Evolutionary conservation across 768 basidiomycete genomes (phyloP).

Genomic region (Symmetrospora coprosmae): DNA sequence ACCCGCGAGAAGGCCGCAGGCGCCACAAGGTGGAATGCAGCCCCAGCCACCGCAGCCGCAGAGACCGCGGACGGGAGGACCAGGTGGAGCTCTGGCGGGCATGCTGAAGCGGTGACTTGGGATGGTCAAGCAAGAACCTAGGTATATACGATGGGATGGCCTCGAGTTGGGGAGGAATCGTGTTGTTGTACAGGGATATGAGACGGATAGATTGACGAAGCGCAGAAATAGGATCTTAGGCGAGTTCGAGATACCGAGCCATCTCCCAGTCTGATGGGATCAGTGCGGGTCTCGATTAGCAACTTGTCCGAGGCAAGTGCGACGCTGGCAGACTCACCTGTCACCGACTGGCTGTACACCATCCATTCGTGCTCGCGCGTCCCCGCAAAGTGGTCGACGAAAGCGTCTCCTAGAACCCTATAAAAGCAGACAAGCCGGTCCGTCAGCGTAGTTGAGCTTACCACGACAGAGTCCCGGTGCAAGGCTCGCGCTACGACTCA

Average conservation of each 20-base stretch:
- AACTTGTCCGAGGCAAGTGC: neutral
- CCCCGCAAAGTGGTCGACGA: constrained; percentile 87
- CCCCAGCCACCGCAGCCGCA: neutral
- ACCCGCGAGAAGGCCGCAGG: too few species aligned
- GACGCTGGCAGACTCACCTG: constrained; percentile 50
- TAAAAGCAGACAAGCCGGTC: neutral
- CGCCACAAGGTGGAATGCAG: neutral
- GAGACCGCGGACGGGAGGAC: neutral
- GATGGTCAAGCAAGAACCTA: too few species aligned
- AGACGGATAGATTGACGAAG: too few species aligned
- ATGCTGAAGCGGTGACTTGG: too few species aligned
- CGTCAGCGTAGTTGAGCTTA: constrained; percentile 38
- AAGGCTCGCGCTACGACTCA: constrained; percentile 23
- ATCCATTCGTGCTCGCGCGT: constrained; percentile 85
- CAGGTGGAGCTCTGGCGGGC: too few species aligned
- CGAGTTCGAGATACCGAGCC: constrained; percentile 29
- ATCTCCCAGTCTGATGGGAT: constrained; percentile 27
- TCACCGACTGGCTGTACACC: constrained; percentile 75
- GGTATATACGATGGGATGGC: too few species aligned
- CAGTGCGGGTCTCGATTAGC: neutral
- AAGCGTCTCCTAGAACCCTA: constrained; percentile 54
- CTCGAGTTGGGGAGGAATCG: too few species aligned
- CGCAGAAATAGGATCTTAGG: constrained; percentile 19
- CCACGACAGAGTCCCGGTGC: neutral
- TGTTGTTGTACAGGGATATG: too few species aligned